Base-by-base conservation (phyloP, 2,329 filamentous ascomycete species). In the Beauveria medogensis region DNA sequence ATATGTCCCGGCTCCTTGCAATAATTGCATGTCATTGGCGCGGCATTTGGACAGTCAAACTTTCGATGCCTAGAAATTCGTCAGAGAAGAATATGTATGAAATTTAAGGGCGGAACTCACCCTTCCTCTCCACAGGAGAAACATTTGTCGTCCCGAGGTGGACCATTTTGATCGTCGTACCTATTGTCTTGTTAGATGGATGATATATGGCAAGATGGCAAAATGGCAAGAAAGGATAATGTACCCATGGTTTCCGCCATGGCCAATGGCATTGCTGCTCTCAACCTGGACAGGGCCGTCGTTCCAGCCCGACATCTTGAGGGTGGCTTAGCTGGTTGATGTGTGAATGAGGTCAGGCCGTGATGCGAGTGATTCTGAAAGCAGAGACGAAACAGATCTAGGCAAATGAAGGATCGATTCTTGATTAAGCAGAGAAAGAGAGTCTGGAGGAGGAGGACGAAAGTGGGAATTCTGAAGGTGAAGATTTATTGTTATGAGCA, bases 1-100 rank as follows among this genome's bases (percentile, higher is more conserved):
- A 83, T 73, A 66, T 84, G 82, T 5, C 81, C 82, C 26, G 76
- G 71, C 66, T 82, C 68, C 61, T 77, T 74, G 72, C 82, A 85
- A 64, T 73, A 77, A 40, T 70, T 72, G 64, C 78, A 81, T 26
- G 67, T 59, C 62, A 70, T 71, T 18, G 69, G 68, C 52, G 67
- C 63, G 1, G 71, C 65, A 44, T 68, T 71, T 5, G 74, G 69
- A 30, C 75, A 77, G 3, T 77, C 74, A 1, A 69, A 70, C 50
- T 69, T 70, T 14, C 65, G 68, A 61, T 72, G 72, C 6, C 72
- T 71, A 50, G 9, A 18, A 9, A 2, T 9, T 12, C 51, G 54
- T 52, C 10, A 48, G 48, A 47, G 16, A 4, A 28, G 43, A 20
- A 10, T 0, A 26, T 5, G 12, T 9, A 4, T 18, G 12, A 1